Conservation (phyloP, 768 basidiomycete species). For the Calocybe cyanea region DNA sequence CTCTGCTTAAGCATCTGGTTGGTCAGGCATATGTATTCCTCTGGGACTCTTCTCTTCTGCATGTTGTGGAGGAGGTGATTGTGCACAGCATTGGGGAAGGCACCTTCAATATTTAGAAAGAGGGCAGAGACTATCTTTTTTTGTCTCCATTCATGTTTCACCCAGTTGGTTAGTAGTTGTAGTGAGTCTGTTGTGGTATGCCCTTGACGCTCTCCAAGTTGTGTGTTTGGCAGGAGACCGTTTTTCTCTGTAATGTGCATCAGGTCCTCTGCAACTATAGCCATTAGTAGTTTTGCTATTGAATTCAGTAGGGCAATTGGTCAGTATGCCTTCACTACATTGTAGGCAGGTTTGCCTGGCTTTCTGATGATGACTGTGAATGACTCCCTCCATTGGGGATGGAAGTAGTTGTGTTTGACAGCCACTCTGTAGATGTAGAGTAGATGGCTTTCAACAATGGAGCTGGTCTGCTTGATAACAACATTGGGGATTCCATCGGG, state of each 20-base stretch:
- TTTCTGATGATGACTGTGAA: neutral
- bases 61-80: conserved; percentile 19
- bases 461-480: neutral
- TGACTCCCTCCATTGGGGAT: neutral
- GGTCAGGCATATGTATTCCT: conserved; percentile 11
- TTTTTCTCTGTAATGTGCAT: neutral
- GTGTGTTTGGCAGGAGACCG: neutral
- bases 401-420: neutral
- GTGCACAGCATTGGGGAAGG: conserved; percentile 18
- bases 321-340: neutral
- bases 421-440: neutral
- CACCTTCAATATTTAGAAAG: conserved; percentile 25
- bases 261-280: neutral
- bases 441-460: neutral
- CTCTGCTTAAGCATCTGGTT: conserved; percentile 13
- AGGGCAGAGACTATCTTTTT: conserved; percentile 19
- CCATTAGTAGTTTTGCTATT: neutral
- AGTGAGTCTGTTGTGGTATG: conserved; percentile 25
- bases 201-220: conserved; percentile 19
- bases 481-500: neutral
- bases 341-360: neutral
- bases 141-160: conserved; percentile 31
- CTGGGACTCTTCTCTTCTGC: conserved; percentile 17
- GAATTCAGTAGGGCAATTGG: neutral
- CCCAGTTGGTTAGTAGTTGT: conserved; percentile 11